phyloP scores from a whole-genome alignment of 2,329 filamentous ascomycete species.

The Thielaviopsis musarum region DNA sequence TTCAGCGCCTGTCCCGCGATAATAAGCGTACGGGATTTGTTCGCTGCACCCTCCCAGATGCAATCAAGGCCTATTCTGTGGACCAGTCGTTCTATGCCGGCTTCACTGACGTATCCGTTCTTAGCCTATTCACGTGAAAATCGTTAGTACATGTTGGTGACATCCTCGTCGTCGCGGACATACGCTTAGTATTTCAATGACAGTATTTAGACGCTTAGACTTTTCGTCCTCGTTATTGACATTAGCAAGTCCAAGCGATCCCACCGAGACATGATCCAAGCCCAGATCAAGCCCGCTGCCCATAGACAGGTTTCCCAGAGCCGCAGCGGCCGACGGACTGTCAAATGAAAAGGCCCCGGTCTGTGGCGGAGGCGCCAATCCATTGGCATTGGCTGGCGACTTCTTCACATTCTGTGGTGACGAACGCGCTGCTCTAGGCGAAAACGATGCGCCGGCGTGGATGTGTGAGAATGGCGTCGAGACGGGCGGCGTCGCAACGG shows the following conservation, averaged over 20 bases:
- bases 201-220: slow-evolving; percentile 34
- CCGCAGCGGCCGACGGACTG: slow-evolving; percentile 45
- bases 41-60: slow-evolving; percentile 38
- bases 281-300: slow-evolving; percentile 29
- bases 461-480: slow-evolving; percentile 42
- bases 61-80: slow-evolving; percentile 49
- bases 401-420: slow-evolving; percentile 50
- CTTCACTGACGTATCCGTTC: slow-evolving; percentile 53
- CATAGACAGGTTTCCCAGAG: slow-evolving; percentile 35
- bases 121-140: slow-evolving; percentile 18
- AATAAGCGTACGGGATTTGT: slow-evolving; percentile 37
- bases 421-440: slow-evolving; percentile 38
- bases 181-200: slow-evolving; percentile 34
- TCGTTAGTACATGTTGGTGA: slow-evolving; percentile 5
- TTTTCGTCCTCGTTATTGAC: slow-evolving; percentile 33
- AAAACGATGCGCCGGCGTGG: slow-evolving; percentile 39
- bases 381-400: slow-evolving; percentile 38
- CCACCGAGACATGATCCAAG: slow-evolving; percentile 31
- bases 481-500: slow-evolving; percentile 45
- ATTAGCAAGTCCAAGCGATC: slow-evolving; percentile 23
- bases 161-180: slow-evolving; percentile 12
- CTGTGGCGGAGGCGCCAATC: slow-evolving; percentile 20
- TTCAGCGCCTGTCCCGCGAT: slow-evolving; percentile 45
- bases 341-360: slow-evolving; percentile 35
- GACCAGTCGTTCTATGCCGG: slow-evolving; percentile 55